phyloP scores from a whole-genome alignment of 2,329 filamentous ascomycete genomes.

The Curvularia hawaiiensis region DNA sequence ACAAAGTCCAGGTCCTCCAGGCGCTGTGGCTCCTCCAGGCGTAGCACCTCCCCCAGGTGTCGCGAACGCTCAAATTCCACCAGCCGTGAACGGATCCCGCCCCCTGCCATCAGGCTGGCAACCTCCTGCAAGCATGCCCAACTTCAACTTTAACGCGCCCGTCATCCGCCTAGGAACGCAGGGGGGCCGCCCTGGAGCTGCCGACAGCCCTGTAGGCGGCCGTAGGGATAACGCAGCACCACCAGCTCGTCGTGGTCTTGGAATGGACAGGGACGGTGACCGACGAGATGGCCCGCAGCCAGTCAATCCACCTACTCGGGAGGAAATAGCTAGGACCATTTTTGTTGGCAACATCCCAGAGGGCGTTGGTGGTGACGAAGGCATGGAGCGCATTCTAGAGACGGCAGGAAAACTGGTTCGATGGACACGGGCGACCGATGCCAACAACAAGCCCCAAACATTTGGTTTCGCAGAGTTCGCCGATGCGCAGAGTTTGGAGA shows the following conservation, averaged over 20 bases:
- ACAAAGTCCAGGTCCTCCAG: slow-evolving; percentile 16
- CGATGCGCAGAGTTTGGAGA: slow-evolving; percentile 83
- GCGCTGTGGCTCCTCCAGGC: slow-evolving; percentile 65
- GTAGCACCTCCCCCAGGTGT: slow-evolving; percentile 79
- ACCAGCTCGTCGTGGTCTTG: slow-evolving; percentile 59
- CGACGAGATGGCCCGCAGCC: slow-evolving; percentile 69
- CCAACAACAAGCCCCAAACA: slow-evolving; percentile 79
- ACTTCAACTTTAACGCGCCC: slow-evolving; percentile 97
- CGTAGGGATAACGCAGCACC: slow-evolving; percentile 55
- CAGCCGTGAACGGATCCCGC: slow-evolving; percentile 79
- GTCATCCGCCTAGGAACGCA: slow-evolving; percentile 91
- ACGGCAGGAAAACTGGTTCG: slow-evolving; percentile 79
- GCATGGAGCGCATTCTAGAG: slow-evolving; percentile 76
- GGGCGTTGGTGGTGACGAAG: slow-evolving; percentile 75
- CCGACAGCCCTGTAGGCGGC: slow-evolving; percentile 50
- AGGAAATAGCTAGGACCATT: slow-evolving; percentile 90
- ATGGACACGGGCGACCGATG: slow-evolving; percentile 80
- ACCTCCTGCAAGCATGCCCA: slow-evolving; percentile 87
- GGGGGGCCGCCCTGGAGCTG: slow-evolving; percentile 62
- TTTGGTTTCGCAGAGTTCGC: slow-evolving; percentile 98
- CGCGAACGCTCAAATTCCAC: slow-evolving; percentile 70
- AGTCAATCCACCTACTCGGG: slow-evolving; percentile 79
- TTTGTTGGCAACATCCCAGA: slow-evolving; percentile 88
- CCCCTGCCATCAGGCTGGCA: slow-evolving; percentile 84
- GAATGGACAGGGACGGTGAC: slow-evolving; percentile 64